Evolutionary conservation across 345 rosid genomes (phyloP), one percentile per base, ranked within the genome.

Genomic region (Linum lewisii): DNA sequence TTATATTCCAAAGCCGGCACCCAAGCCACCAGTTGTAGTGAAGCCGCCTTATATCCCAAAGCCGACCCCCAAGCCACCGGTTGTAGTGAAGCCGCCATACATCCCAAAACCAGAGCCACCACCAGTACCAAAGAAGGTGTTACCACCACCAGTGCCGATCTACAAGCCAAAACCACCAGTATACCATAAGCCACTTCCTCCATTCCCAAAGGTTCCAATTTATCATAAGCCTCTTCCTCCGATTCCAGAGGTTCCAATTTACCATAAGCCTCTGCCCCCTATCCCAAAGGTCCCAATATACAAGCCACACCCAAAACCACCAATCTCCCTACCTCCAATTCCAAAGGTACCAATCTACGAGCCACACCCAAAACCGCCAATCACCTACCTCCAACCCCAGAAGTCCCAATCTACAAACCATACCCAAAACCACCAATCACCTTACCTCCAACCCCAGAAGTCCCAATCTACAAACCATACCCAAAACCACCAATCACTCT

Each of bases 261-360:
- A 29, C 61, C 21, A 58, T 4, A 74, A 66, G 36, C 72, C 68
- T 38, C 32, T 56, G n/a, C 0, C 77, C 57, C 50, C 57, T 2
- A 51, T 24, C 1, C 82, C 82, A 19, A 70, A 75, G 19, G 56
- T 63, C 3, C 72, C 77, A 14, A 8, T 67, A 21, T 60, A 63
- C 57, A 51, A 63, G 44, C 66, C 59, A 18, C 3, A 21, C n/a
- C 65, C 65, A 25, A 4, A 50, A 4, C 57, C 57, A 19, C 21
- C 8, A 16, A 32, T 9, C 50, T 54, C 18, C 0, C 55, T 60
- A 0, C 63, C 69, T 0, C 57, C 58, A 14, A 18, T 52, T 14
- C 55, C 55, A 3, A 52, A 52, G 4, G 54, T 25, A 13, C 67
- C 69, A 5, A 34, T 60, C n/a, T 38, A 23, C 45, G 38, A 60